Conservation (phyloP, 2,329 filamentous ascomycete species). For the Colletotrichum costaricense region DNA sequence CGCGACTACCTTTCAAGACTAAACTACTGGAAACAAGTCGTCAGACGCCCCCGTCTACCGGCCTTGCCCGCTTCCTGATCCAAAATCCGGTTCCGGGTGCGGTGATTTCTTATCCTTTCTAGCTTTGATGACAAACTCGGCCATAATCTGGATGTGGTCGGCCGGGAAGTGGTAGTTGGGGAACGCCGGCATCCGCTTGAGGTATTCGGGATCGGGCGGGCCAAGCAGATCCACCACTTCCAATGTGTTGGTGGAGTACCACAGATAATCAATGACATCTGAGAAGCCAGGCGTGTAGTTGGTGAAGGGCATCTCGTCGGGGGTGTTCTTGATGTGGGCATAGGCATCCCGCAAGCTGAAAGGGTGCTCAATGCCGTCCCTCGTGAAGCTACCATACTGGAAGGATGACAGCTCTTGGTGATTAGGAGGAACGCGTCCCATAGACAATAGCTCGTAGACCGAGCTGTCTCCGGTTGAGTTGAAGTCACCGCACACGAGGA, state of each 20-base stretch:
- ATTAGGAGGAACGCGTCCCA: slow-evolving; percentile 80
- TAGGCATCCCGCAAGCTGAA: slow-evolving; percentile 96
- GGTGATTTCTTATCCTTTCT: slow-evolving; percentile 83
- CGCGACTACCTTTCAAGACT: slow-evolving; percentile 1
- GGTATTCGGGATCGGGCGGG: slow-evolving; percentile 85
- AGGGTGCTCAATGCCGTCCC: slow-evolving; percentile 91
- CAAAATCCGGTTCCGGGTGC: slow-evolving; percentile 70
- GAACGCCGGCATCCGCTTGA: slow-evolving; percentile 89
- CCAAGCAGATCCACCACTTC: slow-evolving; percentile 87
- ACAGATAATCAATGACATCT: slow-evolving; percentile 96
- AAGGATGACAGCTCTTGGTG: slow-evolving; percentile 84
- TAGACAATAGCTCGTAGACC: slow-evolving; percentile 89
- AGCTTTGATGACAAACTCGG: slow-evolving; percentile 89
- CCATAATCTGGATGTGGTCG: slow-evolving; percentile 90
- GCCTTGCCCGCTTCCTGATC: slow-evolving; percentile 45
- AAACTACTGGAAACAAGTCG: slow-evolving; percentile 14
- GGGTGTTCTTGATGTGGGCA: slow-evolving; percentile 81
- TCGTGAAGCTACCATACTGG: slow-evolving; percentile 93
- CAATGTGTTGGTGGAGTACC: slow-evolving; percentile 92
- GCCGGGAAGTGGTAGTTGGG: slow-evolving; percentile 95
- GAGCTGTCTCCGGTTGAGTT: slow-evolving; percentile 90
- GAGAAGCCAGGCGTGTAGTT: slow-evolving; percentile 97
- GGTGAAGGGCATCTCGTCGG: slow-evolving; percentile 89
- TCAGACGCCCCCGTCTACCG: slow-evolving; percentile 19
- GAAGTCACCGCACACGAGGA: slow-evolving; percentile 95